Evolutionary conservation across 2,329 filamentous ascomycete genomes (phyloP).

Genomic region (Calonectria crousiana): DNA sequence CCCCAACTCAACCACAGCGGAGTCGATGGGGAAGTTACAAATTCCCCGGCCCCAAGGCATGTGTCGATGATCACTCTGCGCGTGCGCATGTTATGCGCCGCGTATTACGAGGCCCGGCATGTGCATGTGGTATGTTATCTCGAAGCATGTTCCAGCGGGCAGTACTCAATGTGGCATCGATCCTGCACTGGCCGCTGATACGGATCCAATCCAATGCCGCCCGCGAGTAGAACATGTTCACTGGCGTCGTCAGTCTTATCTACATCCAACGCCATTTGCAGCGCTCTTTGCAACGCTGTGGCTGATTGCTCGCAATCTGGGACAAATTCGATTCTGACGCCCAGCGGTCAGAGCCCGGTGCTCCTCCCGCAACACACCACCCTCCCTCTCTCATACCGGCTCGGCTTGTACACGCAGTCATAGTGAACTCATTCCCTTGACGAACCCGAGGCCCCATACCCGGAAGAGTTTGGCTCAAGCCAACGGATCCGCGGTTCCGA

Average conservation of each 20-base stretch:
- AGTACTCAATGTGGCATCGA: conserved; percentile 1
- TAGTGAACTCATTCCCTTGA: not conserved
- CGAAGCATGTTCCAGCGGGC: not conserved
- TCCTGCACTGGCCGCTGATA: not conserved
- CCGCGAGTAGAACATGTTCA: not conserved
- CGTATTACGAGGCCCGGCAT: conserved; percentile 11
- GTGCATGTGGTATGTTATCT: conserved; percentile 20
- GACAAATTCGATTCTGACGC: conserved; percentile 12
- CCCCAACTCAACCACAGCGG: not conserved
- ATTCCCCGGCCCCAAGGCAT: not conserved
- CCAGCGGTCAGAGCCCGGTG: not conserved
- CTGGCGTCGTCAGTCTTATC: conserved; percentile 17
- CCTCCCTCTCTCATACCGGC: not conserved
- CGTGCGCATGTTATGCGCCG: conserved; percentile 5
- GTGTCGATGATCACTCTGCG: not conserved
- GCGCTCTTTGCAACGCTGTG: conserved; percentile 16
- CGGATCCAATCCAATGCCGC: not conserved
- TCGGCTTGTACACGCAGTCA: not conserved
- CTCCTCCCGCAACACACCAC: not conserved
- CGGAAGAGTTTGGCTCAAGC: conserved; percentile 1
- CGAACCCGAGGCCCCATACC: conserved; percentile 6
- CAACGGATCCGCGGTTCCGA: not conserved
- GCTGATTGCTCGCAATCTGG: conserved; percentile 7
- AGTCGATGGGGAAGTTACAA: not conserved
- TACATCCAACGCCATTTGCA: conserved; percentile 2